Base-by-base conservation (phyloP, 2,329 filamentous ascomycete genomes). In the Lachnellula subtilissima region DNA sequence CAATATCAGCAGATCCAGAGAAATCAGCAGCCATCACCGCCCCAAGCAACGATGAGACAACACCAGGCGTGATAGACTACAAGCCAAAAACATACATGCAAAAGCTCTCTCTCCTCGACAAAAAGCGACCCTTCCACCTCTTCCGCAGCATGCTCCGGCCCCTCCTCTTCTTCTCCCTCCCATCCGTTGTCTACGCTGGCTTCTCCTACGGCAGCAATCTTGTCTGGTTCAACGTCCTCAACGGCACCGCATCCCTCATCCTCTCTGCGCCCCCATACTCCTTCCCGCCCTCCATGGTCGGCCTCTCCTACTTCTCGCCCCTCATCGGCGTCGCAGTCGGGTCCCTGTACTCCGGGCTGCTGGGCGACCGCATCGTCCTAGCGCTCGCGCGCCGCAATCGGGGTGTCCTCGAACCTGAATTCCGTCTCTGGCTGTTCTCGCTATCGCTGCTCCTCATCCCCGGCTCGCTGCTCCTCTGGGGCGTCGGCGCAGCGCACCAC, bases 381-480 rank as follows among this genome's bases (percentile, higher is more conserved):
- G 65, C 56, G 47, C 64, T 77, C 3, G 73, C 75, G 0, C 69
- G 72, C 4, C 69, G 73, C 23, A 76, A 75, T 62, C 65, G 70
- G 19, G 74, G 75, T 22, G 66, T 74, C n/a, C 60, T 57, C 1
- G 69, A 71, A 59, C 56, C 66, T 1, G 69, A 70, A 47, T 60
- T 69, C 45, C 64, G 67, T n/a, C 63, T 70, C 6, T 70, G 68
- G 69, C 59, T 69, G 4, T 69, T 71, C 36, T 50, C 58, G 3
- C 56, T 69, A 1, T 73, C 71, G 11, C 55, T 74, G 11, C 53
- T 80, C 4, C 62, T 78, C 25, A 68, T 78, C 5, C 75, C 77
- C 0, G 71, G 69, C 9, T 73, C 72, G 0, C 66, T 79, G 4
- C 72, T 80, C 40, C 65, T 79, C 1, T 80, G 77, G 76, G 78